Base-by-base conservation (phyloP, 345 rosid species). In the Pistacia atlantica region DNA sequence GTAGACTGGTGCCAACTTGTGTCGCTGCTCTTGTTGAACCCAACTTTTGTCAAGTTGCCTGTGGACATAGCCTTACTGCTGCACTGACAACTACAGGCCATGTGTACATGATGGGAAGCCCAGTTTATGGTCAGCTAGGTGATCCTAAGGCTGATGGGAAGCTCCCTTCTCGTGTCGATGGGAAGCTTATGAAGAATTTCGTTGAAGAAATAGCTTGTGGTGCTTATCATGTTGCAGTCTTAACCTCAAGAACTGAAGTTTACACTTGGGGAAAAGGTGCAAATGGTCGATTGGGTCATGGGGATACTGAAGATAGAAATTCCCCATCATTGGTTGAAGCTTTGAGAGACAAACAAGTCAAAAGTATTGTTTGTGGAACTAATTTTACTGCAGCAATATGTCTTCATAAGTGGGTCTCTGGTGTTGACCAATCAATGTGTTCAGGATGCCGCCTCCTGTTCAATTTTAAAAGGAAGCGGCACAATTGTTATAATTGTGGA, bases 231-330 rank as follows among this genome's bases (percentile, higher is more conserved):
- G 88, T 87, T 76, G 94, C 89, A 54, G 92, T 90, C 80, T 79
- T 91, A 71, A 90, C 94, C 74, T 91, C 94, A 72, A 90, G 83
- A 84, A 88, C 93, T 11, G 97, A 91, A 82, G 97, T 91, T 78
- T 91, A 86, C 81, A 91, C 91, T 45, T 91, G 97, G 97, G 97
- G 97, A 73, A 91, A 91, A 78, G 97, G 97, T 70, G 87, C 90
- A 67, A 88, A 88, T 83, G 94, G 97, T 73, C 89, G 91, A 60
- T 79, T 91, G 71, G 94, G 94, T 67, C 97, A 90, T 55, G 97
- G 97, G 14, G 91, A 88, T 81, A 74, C 81, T 16, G 92, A 87
- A 73, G 97, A 91, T 81, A 86, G 87, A 66, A 90, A 82, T 81
- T 83, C 73, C 42, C 97, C 97, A 12, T 61, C 88, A 22, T 31